Evolutionary conservation across 163 green algal genomes (phyloP).

Genomic region (Scenedesmus sp.): DNA sequence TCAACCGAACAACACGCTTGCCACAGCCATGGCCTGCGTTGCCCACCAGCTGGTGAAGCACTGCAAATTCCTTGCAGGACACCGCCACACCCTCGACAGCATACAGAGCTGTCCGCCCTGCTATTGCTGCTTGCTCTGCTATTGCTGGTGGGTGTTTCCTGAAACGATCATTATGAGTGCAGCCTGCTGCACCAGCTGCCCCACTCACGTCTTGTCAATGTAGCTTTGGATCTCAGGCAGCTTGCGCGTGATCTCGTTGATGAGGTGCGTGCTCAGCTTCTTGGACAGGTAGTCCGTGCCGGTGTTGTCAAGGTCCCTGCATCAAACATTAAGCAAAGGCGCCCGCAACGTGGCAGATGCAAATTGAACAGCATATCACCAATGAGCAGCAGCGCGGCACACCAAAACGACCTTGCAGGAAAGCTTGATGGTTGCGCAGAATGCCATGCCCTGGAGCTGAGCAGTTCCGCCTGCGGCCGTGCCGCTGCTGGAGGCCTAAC

Average conservation of each 20-base stretch:
- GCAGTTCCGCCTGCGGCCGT: too few species aligned
- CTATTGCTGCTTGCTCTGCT: neutral
- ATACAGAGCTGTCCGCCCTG: neutral
- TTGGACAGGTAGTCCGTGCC: slow-evolving; percentile 85
- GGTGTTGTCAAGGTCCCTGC: slow-evolving; percentile 72
- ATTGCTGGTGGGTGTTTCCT: neutral
- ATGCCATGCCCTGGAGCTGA: too few species aligned
- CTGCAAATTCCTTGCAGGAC: neutral
- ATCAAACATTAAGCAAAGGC: neutral
- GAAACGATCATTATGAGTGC: neutral
- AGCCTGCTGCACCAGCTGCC: neutral
- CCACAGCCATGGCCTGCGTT: neutral
- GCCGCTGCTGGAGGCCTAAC: too few species aligned
- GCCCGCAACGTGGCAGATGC: neutral
- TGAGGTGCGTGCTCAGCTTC: slow-evolving; percentile 88
- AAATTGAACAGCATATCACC: neutral
- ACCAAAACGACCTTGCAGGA: too few species aligned
- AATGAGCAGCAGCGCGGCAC: too few species aligned
- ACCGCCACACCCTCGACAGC: neutral
- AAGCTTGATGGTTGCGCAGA: too few species aligned
- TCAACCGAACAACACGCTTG: neutral
- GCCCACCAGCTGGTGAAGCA: neutral
- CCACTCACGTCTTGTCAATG: slow-evolving; percentile 84
- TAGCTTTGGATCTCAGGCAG: slow-evolving; percentile 90
- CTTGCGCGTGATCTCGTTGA: slow-evolving; percentile 88